These are phyloP conservation scores for Plantago rigida DNA, from an alignment of 305 asterid species.

Conservation along the genomic window DNA sequence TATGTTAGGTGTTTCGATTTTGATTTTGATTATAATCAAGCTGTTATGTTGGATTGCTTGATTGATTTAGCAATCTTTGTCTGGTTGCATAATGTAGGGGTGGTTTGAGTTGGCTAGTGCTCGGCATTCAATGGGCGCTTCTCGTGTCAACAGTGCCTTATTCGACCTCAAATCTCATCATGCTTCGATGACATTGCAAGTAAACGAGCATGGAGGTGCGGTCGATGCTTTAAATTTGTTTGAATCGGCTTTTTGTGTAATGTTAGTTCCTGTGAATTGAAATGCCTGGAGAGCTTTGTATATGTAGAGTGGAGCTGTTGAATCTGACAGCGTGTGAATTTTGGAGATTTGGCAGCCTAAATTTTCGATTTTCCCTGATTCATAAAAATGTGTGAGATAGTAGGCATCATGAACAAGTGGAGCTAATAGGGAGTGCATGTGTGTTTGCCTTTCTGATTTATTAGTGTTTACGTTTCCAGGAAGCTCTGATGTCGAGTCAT, in stretches of 20 bases:
- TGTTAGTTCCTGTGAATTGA: neutral
- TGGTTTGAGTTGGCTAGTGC: constrained; percentile 83
- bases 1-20: no score
- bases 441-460: constrained; percentile 1
- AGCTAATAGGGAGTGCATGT: no score
- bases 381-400: no score
- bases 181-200: constrained; percentile 58
- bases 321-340: neutral
- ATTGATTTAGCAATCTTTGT: constrained; percentile 2
- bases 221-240: constrained; percentile 3
- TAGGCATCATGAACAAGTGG: no score
- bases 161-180: constrained; percentile 62
- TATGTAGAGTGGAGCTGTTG: neutral
- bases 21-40: no score
- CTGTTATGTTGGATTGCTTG: neutral
- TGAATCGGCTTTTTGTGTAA: neutral
- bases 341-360: neutral
- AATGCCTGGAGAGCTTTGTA: neutral
- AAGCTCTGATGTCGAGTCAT: constrained; percentile 29
- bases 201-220: constrained; percentile 33
- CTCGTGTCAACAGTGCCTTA: constrained; percentile 56
- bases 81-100: constrained; percentile 39
- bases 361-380: no score
- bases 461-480: constrained; percentile 28
- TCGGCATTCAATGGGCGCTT: constrained; percentile 73